Evolutionary conservation across 2,329 filamentous ascomycete genomes (phyloP).

Genomic region (Trichoderma breve): DNA sequence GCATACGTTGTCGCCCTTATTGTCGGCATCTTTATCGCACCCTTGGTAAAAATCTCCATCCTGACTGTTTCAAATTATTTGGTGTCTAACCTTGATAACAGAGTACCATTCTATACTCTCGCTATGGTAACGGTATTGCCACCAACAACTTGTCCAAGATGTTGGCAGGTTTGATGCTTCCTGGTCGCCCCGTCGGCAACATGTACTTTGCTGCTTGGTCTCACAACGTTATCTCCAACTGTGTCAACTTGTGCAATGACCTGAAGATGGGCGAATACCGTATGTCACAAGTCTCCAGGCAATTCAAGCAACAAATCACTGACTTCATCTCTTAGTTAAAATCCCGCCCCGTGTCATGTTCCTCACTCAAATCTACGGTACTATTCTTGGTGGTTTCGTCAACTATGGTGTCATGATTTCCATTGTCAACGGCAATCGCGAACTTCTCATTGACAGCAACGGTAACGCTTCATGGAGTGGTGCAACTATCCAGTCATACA

Average conservation of each 20-base stretch:
- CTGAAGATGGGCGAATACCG: conserved; percentile 60
- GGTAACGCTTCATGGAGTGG: conserved; percentile 54
- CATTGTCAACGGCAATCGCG: conserved; percentile 50
- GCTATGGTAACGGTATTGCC: conserved; percentile 56
- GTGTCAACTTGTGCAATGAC: conserved; percentile 50
- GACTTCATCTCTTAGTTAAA: conserved; percentile 42
- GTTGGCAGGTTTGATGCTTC: conserved; percentile 51
- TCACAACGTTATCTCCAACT: conserved; percentile 53
- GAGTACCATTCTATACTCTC: conserved; percentile 52
- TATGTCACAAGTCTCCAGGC: conserved; percentile 29
- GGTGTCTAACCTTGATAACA: conserved; percentile 26
- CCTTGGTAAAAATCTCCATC: conserved; percentile 39
- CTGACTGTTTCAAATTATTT: background rate
- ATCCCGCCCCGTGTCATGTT: conserved; percentile 56
- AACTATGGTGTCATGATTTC: conserved; percentile 57
- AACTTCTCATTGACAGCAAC: conserved; percentile 43
- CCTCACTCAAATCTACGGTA: conserved; percentile 54
- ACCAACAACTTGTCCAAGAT: conserved; percentile 60
- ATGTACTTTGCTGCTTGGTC: conserved; percentile 61
- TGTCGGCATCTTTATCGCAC: conserved; percentile 44
- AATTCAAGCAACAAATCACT: conserved; percentile 6
- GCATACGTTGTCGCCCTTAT: conserved; percentile 37
- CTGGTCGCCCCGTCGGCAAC: conserved; percentile 52
- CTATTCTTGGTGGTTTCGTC: conserved; percentile 51
- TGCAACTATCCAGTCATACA: conserved; percentile 48